Evolutionary conservation across 2,329 filamentous ascomycete genomes (phyloP).

Genomic region (Blastomyces parvus): DNA sequence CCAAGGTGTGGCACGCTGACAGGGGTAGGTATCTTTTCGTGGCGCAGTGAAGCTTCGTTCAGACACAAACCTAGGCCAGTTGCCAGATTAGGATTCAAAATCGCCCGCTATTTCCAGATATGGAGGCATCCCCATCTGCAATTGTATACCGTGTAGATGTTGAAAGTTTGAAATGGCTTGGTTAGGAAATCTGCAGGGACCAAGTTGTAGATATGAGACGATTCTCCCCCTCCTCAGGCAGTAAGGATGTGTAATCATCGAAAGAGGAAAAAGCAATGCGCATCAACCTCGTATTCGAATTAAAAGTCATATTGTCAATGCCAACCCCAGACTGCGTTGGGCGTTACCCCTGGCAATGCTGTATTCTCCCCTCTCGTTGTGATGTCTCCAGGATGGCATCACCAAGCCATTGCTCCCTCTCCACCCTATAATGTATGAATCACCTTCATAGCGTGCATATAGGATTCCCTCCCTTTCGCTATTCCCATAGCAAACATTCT

Average conservation of each 20-base stretch:
- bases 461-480: neutral
- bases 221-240: neutral
- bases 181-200: slow-evolving; percentile 4
- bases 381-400: neutral
- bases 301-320: neutral
- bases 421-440: neutral
- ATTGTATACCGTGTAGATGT: neutral
- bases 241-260: neutral
- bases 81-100: neutral
- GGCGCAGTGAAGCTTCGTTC: slow-evolving; percentile 11
- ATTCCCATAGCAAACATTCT: neutral
- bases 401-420: neutral
- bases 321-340: neutral
- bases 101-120: neutral
- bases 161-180: slow-evolving; percentile 1
- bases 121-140: neutral
- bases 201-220: neutral
- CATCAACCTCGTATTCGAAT: neutral
- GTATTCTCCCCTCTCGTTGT: neutral
- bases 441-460: neutral
- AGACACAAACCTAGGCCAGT: slow-evolving; percentile 1
- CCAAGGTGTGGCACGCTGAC: slow-evolving; percentile 2
- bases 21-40: neutral
- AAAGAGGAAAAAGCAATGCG: neutral
- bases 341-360: neutral